These are phyloP conservation scores for Aspergillus pseudonomiae DNA, from an alignment of 2,329 filamentous ascomycete genomes.

Conservation along the genomic window DNA sequence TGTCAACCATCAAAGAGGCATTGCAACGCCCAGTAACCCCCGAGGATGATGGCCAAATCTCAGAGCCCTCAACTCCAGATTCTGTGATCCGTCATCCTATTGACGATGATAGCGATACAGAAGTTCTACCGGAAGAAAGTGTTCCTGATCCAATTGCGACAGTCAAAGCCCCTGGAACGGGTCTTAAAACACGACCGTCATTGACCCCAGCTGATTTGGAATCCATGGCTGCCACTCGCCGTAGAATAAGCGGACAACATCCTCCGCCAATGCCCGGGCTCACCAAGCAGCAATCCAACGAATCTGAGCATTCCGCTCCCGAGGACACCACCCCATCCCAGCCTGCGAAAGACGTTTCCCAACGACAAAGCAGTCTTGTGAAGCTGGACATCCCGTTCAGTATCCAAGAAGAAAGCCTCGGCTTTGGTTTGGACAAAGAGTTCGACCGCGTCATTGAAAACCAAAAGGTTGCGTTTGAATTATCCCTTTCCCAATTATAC, in stretches of 20 bases:
- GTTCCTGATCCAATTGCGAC: constrained; percentile 85
- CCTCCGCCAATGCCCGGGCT: constrained; percentile 37
- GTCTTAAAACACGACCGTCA: constrained; percentile 85
- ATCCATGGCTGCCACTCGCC: constrained; percentile 82
- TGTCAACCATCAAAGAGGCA: constrained; percentile 40
- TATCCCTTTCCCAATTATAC: constrained; percentile 45
- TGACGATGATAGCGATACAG: constrained; percentile 45
- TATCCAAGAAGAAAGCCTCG: constrained; percentile 66
- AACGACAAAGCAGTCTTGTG: constrained; percentile 73
- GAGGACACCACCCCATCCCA: constrained; percentile 32
- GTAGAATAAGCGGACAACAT: constrained; percentile 78
- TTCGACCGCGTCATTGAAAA: constrained; percentile 94
- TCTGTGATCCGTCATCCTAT: constrained; percentile 85
- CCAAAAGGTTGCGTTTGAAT: constrained; percentile 81
- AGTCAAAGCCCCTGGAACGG: constrained; percentile 83
- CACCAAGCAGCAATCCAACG: constrained; percentile 27
- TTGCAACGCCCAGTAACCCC: constrained; percentile 46
- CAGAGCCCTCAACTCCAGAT: constrained; percentile 74
- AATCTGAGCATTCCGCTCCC: constrained; percentile 18
- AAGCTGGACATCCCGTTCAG: constrained; percentile 81
- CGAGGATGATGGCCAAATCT: constrained; percentile 61
- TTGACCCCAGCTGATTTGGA: constrained; percentile 81
- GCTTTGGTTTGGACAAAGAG: constrained; percentile 84
- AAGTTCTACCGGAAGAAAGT: constrained; percentile 51
- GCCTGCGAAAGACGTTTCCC: constrained; percentile 28